Evolutionary conservation across 768 basidiomycete genomes (phyloP).

Genomic region (Dioszegia hungarica): DNA sequence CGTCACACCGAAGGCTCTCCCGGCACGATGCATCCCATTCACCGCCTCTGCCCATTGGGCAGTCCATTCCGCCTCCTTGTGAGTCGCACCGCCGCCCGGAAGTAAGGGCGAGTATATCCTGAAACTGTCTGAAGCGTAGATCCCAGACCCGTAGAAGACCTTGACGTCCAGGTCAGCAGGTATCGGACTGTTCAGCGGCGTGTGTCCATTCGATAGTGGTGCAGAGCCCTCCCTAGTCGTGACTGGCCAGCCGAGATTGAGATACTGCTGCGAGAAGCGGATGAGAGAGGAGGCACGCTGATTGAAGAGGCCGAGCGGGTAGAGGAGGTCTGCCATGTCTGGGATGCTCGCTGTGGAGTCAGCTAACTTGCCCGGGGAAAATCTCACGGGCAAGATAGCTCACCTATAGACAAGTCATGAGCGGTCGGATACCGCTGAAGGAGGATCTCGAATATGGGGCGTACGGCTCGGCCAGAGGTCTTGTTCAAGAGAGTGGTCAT

Average conservation of each 20-base stretch:
- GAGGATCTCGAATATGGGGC: slow-evolving; percentile 63
- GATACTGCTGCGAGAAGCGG: slow-evolving; percentile 56
- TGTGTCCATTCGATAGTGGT: neutral
- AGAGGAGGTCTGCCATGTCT: slow-evolving; percentile 55
- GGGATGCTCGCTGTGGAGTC: slow-evolving; percentile 51
- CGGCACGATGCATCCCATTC: no score
- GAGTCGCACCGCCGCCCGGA: slow-evolving; percentile 35
- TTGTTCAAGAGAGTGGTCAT: slow-evolving; percentile 67
- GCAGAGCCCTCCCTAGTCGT: neutral
- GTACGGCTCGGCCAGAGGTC: slow-evolving; percentile 60
- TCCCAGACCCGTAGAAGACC: slow-evolving; percentile 61
- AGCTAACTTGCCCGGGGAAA: neutral
- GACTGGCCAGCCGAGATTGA: slow-evolving; percentile 42
- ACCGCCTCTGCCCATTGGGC: no score
- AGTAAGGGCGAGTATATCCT: slow-evolving; percentile 58
- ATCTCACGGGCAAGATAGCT: slow-evolving; percentile 19
- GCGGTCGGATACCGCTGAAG: slow-evolving; percentile 61
- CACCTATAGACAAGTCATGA: slow-evolving; percentile 58
- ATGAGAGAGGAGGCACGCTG: slow-evolving; percentile 59
- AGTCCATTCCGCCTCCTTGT: slow-evolving; percentile 23
- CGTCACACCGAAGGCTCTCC: neutral
- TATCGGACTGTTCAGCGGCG: neutral
- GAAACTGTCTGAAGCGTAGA: slow-evolving; percentile 71
- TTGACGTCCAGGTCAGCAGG: slow-evolving; percentile 52
- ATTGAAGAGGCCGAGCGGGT: slow-evolving; percentile 60